These are phyloP conservation scores for Gonapodya prolifera DNA, from an alignment of 192 early-diverging fungal genomes.

Conservation along the genomic window DNA sequence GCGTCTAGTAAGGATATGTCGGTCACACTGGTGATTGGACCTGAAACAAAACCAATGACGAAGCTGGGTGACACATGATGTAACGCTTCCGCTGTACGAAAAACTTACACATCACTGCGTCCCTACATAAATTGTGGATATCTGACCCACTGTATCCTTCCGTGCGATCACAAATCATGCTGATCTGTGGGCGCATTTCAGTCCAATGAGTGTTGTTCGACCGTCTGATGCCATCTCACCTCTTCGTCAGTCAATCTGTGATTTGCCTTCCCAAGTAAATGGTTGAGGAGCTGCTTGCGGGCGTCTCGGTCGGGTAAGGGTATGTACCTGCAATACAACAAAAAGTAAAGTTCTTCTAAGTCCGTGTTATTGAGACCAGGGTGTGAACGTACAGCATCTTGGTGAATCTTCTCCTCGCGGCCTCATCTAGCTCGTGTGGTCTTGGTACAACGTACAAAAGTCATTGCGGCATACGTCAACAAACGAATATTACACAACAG, in stretches of 20 bases:
- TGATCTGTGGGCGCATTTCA: background rate
- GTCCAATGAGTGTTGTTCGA: background rate
- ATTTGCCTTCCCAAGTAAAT: background rate
- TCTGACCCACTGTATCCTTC: conserved; percentile 2
- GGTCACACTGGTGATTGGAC: background rate
- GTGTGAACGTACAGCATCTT: conserved; percentile 33
- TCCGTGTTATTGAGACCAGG: too few relatives aligned
- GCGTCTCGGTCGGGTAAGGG: background rate
- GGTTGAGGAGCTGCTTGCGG: conserved; percentile 1
- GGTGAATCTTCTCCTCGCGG: conserved; percentile 53
- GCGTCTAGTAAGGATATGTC: background rate
- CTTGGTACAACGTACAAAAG: conserved; percentile 18
- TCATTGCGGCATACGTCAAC: background rate
- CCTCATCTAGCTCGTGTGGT: conserved; percentile 89
- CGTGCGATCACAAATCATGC: conserved; percentile 1
- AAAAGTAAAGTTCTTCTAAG: too few relatives aligned
- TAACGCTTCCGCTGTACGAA: background rate
- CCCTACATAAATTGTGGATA: background rate
- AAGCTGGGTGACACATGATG: background rate
- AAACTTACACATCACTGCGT: background rate
- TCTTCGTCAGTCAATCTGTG: background rate
- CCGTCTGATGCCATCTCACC: background rate
- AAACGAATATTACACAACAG: background rate
- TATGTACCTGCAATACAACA: background rate
- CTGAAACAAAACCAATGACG: background rate